A percentile compares a stretch with the other conserved stretches of the same genome.
phyloP scores from a whole-genome alignment of 164 flowering plant genomes.

The Echeveria elegans region DNA sequence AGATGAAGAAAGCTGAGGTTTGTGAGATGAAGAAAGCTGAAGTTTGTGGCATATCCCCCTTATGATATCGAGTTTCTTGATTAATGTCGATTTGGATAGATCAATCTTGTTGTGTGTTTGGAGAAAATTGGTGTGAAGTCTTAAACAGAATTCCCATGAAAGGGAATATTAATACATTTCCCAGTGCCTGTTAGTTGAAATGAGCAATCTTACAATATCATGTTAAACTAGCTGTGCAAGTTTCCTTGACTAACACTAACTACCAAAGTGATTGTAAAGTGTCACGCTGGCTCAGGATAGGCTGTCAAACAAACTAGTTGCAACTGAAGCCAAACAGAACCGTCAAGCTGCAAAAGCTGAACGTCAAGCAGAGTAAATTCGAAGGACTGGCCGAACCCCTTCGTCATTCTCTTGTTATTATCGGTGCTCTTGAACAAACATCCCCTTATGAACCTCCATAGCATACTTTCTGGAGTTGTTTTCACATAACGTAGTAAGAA shows the following conservation, averaged over 20 bases:
- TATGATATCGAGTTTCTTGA: not conserved
- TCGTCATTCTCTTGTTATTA: conserved; percentile 40
- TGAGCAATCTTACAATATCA: no score
- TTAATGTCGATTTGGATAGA: not conserved
- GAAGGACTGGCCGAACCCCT: conserved; percentile 68
- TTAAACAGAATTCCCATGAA: no score
- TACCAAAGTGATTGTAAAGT: not conserved
- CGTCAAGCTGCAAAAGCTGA: conserved; percentile 58
- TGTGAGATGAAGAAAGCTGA: conserved; percentile 44
- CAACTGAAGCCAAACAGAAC: conserved; percentile 63
- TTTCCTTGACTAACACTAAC: not conserved
- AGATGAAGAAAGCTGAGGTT: conserved; percentile 83
- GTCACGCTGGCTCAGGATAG: conserved; percentile 47
- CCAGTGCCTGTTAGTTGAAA: no score
- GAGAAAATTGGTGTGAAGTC: not conserved
- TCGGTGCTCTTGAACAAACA: conserved; percentile 38
- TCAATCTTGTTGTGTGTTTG: no score
- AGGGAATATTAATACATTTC: not conserved
- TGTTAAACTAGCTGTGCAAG: no score
- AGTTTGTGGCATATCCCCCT: conserved; percentile 25
- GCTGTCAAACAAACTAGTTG: conserved; percentile 66
- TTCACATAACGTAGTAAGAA: not conserved
- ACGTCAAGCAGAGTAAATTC: conserved; percentile 64
- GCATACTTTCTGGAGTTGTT: not conserved
- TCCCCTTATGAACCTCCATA: not conserved